Conservation (phyloP, 768 basidiomycete species). For the Leucocoprinus leucothites region DNA sequence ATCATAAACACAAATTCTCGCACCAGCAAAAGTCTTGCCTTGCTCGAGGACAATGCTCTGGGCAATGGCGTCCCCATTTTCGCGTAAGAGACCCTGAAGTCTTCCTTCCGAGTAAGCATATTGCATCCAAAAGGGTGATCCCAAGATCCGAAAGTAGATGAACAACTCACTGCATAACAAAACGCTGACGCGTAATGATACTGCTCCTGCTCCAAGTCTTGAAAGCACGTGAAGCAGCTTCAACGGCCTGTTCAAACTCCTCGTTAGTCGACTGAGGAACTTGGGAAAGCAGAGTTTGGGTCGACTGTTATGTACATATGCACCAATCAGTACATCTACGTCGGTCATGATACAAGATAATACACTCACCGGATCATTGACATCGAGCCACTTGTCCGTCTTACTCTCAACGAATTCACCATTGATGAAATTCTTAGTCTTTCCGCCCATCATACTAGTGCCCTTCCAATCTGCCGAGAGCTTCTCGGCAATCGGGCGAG, state of each 20-base stretch:
- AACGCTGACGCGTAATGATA: slow-evolving; percentile 81
- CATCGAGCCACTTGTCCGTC: slow-evolving; percentile 76
- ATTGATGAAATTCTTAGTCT: slow-evolving; percentile 88
- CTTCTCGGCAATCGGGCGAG: slow-evolving; percentile 61
- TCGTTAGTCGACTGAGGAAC: slow-evolving; percentile 83
- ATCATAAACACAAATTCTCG: neutral
- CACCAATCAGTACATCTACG: neutral
- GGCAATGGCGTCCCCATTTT: slow-evolving; percentile 84
- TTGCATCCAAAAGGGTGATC: neutral
- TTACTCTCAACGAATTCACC: slow-evolving; percentile 88
- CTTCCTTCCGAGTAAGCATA: slow-evolving; percentile 34
- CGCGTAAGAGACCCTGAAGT: slow-evolving; percentile 81
- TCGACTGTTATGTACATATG: slow-evolving; percentile 52
- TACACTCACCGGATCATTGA: slow-evolving; percentile 76
- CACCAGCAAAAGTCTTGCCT: slow-evolving; percentile 85
- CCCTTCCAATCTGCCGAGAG: slow-evolving; percentile 82
- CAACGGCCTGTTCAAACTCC: slow-evolving; percentile 83
- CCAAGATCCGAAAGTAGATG: neutral
- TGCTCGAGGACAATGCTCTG: slow-evolving; percentile 91
- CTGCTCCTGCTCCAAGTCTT: slow-evolving; percentile 87
- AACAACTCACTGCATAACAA: slow-evolving; percentile 76
- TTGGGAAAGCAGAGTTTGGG: slow-evolving; percentile 86
- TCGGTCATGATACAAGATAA: neutral
- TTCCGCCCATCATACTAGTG: slow-evolving; percentile 77
- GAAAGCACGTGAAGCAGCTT: slow-evolving; percentile 84